Base-by-base conservation (phyloP, 2,329 filamentous ascomycete species). In the Salinomyces thailandicus region DNA sequence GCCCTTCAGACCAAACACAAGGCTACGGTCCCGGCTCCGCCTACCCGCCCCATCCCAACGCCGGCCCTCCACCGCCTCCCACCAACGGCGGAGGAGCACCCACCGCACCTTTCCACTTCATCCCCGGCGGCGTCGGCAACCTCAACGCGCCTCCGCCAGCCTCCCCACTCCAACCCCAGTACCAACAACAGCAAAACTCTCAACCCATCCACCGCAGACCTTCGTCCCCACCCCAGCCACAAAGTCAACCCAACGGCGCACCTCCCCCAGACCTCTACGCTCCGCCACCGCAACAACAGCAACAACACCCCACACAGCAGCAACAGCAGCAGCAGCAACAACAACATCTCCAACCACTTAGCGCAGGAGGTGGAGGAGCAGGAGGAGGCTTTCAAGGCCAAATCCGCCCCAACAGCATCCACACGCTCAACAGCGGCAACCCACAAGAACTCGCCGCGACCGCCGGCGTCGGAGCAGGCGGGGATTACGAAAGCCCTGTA, bases 381-480 rank as follows among this genome's bases (percentile, higher is more conserved):
- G 20, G 20, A 24, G 20, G 20, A 24, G 22, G 33, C 11, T 57
- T 57, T 33, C 52, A 55, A 55, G 46, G 43, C 48, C 62, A 47
- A 59, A 66, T 52, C 46, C 45, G 55, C 31, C 57, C 57, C 8
- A 57, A 48, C 39, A 60, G 39, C 49, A 63, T 52, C 53, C 61
- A 55, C 47, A 59, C 56, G 0, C 51, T 58, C 9, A 59, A 59
- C 44, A 51, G 47, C 32, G 59, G 58, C 15, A 55, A 59, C 31
- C 66, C 67, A 4, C 66, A 69, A 41, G 67, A 70, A 48, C 54
- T 70, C 13, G 60, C 64, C 13, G 66, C 64, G 4, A 26, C 9
- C 22, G 22, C n/a, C 9, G n/a, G n/a, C n/a, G n/a, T n/a, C n/a
- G n/a, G n/a, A n/a, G n/a, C n/a, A n/a, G n/a, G n/a, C n/a, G 56